Percentiles rank a stretch among this genome's conserved stretches.
These are phyloP conservation scores for Trypanosoma avium DNA, from an alignment of 208 protist genomes.

Conservation along the genomic window DNA sequence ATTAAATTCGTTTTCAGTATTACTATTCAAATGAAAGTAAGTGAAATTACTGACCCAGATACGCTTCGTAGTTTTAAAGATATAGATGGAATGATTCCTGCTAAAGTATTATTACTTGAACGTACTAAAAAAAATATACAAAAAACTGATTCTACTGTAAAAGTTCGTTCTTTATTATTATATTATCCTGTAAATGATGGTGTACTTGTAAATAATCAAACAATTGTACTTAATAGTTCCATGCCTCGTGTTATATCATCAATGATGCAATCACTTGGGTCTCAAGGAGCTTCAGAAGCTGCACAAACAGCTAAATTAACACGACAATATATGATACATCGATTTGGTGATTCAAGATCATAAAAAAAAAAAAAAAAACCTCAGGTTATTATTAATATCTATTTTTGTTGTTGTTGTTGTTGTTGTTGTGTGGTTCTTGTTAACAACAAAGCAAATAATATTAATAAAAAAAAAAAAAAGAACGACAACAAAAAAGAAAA, in stretches of 20 bases:
- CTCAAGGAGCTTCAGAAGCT: conserved; percentile 67
- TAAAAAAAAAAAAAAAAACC: conserved; percentile 16
- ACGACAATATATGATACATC: conserved; percentile 66
- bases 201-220: conserved; percentile 79
- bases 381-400: neutral
- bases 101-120: conserved; percentile 82
- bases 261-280: conserved; percentile 81
- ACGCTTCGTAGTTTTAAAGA: conserved; percentile 46
- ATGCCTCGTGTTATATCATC: conserved; percentile 74
- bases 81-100: conserved; percentile 73
- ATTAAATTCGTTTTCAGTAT: conserved; percentile 86
- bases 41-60: conserved; percentile 67
- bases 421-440: too few species aligned
- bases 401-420: too few species aligned
- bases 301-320: conserved; percentile 76
- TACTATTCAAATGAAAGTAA: conserved; percentile 87
- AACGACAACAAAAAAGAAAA: too few species aligned
- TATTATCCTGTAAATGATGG: conserved; percentile 89
- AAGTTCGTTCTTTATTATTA: conserved; percentile 83
- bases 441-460: too few species aligned
- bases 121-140: conserved; percentile 81
- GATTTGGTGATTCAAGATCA: conserved; percentile 56
- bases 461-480: too few species aligned
- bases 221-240: conserved; percentile 83
- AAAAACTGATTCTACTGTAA: conserved; percentile 83